Conservation (phyloP, 1,284 basidiomycete genomes). For the Cryptococcus deneoformans region DNA sequence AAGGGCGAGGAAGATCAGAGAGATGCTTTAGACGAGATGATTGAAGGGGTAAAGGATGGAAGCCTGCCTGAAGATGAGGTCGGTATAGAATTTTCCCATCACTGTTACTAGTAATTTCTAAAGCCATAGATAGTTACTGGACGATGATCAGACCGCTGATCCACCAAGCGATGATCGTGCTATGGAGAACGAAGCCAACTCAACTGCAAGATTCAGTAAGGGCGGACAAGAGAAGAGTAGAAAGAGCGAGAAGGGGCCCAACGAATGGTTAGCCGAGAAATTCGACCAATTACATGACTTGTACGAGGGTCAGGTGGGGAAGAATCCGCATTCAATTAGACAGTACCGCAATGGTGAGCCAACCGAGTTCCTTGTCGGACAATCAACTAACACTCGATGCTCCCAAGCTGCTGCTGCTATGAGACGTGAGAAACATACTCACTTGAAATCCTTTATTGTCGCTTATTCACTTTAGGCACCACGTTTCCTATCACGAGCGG, state of each 20-base stretch:
- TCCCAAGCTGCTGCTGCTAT: constrained; percentile 33
- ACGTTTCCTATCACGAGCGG: constrained; percentile 61
- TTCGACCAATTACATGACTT: constrained; percentile 41
- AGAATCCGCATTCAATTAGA: constrained; percentile 38
- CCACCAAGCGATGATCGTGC: not conserved
- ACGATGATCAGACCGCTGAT: not conserved
- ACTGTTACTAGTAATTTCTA: not conserved
- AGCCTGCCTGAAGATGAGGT: constrained; percentile 12
- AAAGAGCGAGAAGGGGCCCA: constrained; percentile 25
- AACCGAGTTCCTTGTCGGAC: not conserved
- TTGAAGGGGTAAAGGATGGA: constrained; percentile 33
- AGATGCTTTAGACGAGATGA: constrained; percentile 40
- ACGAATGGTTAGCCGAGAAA: constrained; percentile 44
- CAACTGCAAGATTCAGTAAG: too few species aligned
- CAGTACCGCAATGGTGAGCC: constrained; percentile 34
- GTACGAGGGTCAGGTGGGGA: constrained; percentile 37
- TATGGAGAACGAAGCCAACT: constrained; percentile 1
- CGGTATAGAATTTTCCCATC: not conserved
- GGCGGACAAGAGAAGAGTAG: constrained; percentile 30
- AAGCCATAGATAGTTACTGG: not conserved
- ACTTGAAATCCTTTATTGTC: not conserved
- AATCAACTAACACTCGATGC: not conserved
- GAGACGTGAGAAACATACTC: constrained; percentile 38
- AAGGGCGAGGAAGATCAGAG: constrained; percentile 8
- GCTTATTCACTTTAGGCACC: constrained; percentile 45